Conservation (phyloP, 495 filamentous ascomycete species). For the Penicillium riverlandense region DNA sequence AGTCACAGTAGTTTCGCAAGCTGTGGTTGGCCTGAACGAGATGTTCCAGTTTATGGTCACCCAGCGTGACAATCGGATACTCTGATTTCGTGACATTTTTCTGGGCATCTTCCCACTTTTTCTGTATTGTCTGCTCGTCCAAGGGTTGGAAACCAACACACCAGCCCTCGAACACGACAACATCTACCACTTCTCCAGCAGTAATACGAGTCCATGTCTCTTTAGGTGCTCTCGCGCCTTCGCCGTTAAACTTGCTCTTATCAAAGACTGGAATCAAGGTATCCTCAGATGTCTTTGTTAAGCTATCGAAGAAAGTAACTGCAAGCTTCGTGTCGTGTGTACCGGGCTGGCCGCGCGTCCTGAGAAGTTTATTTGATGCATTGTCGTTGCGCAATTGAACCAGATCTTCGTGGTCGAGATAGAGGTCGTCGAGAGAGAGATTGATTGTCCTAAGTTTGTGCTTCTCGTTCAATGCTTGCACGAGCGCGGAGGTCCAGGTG, state of each 20-base stretch:
- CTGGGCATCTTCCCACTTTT: not conserved
- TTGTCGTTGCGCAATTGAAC: conserved; percentile 1
- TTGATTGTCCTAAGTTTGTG: conserved; percentile 7
- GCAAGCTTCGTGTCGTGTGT: conserved; percentile 9
- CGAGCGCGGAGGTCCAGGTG: conserved; percentile 10
- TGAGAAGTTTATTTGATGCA: conserved; percentile 8
- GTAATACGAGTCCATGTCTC: conserved; percentile 5
- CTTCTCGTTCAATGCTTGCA: conserved; percentile 1
- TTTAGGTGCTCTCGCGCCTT: conserved; percentile 7
- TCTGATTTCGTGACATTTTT: not conserved
- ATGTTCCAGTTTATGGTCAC: conserved; percentile 8
- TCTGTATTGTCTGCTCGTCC: not conserved
- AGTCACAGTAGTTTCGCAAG: conserved; percentile 8
- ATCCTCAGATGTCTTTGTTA: not conserved
- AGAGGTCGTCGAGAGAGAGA: conserved; percentile 11
- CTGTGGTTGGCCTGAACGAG: conserved; percentile 3
- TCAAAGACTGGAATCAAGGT: conserved; percentile 9
- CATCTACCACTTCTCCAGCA: conserved; percentile 1
- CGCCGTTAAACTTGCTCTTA: conserved; percentile 13
- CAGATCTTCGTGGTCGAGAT: conserved; percentile 10
- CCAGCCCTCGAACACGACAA: conserved; percentile 14
- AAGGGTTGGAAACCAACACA: conserved; percentile 12
- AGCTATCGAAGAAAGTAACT: conserved; percentile 5
- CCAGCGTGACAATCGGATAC: conserved; percentile 7
- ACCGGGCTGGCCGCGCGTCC: conserved; percentile 10